phyloP scores from a whole-genome alignment of 805 yeast genomes.

The Candida coquimbonensis region DNA sequence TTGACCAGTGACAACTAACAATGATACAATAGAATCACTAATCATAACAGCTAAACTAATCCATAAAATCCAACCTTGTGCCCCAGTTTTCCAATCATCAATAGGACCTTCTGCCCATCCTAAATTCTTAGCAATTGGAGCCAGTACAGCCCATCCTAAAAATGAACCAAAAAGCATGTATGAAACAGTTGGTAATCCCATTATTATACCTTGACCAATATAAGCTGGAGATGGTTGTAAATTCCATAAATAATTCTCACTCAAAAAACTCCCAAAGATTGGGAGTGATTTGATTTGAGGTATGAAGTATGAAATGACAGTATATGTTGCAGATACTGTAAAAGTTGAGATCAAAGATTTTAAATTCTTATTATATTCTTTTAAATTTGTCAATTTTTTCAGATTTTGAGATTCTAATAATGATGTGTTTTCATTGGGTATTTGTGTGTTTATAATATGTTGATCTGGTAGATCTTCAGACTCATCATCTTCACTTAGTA shows the following conservation, averaged over 20 bases:
- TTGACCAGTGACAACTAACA: slow-evolving; percentile 50
- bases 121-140: slow-evolving; percentile 61
- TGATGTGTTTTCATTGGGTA: slow-evolving; percentile 9
- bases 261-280: slow-evolving; percentile 60
- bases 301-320: slow-evolving; percentile 62
- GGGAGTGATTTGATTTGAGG: slow-evolving; percentile 70
- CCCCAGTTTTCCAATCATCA: slow-evolving; percentile 90
- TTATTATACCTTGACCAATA: slow-evolving; percentile 94
- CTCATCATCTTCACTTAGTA: slow-evolving; percentile 13
- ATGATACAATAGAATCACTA: slow-evolving; percentile 80
- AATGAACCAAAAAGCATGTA: slow-evolving; percentile 88
- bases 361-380: slow-evolving; percentile 49
- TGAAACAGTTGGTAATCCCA: slow-evolving; percentile 89
- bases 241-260: slow-evolving; percentile 68
- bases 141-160: slow-evolving; percentile 89
- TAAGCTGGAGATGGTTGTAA: slow-evolving; percentile 97
- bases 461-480: slow-evolving; percentile 4
- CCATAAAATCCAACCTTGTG: slow-evolving; percentile 98
- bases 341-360: slow-evolving; percentile 57
- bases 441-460: too few relatives aligned
- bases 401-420: slow-evolving; percentile 27
- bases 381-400: slow-evolving; percentile 21
- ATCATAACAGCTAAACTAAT: slow-evolving; percentile 89
- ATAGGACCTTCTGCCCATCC: slow-evolving; percentile 90
- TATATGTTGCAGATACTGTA: slow-evolving; percentile 60